Evolutionary conservation across 495 filamentous ascomycete genomes (phyloP), one percentile per base, ranked within the genome.

Genomic region (Gamarada debralockiae): DNA sequence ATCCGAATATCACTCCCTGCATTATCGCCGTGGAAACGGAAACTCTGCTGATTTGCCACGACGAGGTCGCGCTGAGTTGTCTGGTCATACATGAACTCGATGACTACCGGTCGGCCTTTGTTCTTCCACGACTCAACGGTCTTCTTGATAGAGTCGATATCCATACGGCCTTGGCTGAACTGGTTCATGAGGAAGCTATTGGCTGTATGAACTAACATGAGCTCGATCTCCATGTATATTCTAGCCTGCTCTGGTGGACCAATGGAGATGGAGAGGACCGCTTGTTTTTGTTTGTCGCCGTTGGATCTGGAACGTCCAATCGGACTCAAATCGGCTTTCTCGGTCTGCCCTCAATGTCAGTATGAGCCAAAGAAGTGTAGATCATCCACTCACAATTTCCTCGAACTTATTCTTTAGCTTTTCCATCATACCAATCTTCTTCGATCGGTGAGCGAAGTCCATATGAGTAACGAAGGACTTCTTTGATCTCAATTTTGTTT

Each of bases 21-120:
- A 39, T 65, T 62, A 2, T 65, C 52, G 4, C 76, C 78, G 37
- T 71, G 64, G 62, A 83, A 81, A 29, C 69, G 62, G 46, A 83
- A 65, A 13, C 50, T 71, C 8, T 70, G 68, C 34, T 77, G 65
- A 57, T 84, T 83, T 29, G 63, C 63, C 3, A 65, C 40, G 46
- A 84, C 73, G 13, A 84, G 61, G 4, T 76, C 70, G 13, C 72
- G 67, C 59, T 84, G 81, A 4, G 77, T 81, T 7, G 62, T 64
- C 52, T 81, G 77, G 56, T 82, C 78, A 52, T 77, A 83, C 53
- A 73, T 71, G 61, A 83, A 83, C 48, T 82, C 74, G 8, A 70
- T 63, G 2, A 83, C 79, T 23, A 67, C 67, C 6, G 76, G 74
- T 3, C 77, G 68, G 46, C 79, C 78, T 58, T 79, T 80, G 3